Base-by-base conservation (phyloP, 2,329 filamentous ascomycete species). In the Salinomyces thailandicus region DNA sequence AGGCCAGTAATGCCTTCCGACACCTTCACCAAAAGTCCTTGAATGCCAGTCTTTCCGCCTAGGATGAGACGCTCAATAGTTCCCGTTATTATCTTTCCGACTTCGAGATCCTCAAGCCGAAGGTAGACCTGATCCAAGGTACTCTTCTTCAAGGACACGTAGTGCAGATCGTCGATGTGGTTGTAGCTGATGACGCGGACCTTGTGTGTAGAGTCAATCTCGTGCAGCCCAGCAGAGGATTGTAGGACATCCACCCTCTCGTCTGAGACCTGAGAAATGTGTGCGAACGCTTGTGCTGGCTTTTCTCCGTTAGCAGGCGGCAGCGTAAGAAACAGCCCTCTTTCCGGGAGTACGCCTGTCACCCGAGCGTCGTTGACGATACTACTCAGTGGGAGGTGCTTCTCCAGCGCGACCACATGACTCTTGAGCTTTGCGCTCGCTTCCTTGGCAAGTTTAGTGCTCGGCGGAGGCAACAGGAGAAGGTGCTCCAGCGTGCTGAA, bases 231-330 rank as follows among this genome's bases (percentile, higher is more conserved):
- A 13, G 77, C 78, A 3, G 76, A 69, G 45, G 85, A 76, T 11
- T 84, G 83, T 4, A 98, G 68, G 1, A 75, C 75, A 45, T 96
- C 91, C 36, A 95, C 73, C 58, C 91, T 93, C 48, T 81, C 80
- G 57, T 98, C 89, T 41, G 89, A 82, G 43, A 98, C 74, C 45
- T 84, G 77, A 1, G 91, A 98, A 46, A 98, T 93, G 59, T 98
- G 91, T 15, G 93, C 86, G 53, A 95, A 98, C 85, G 53, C 51
- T 9, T 31, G 39, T 5, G 33, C 17, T 26, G 22, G 9, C 6
- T 29, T 15, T 20, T 38, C n/a, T 3, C 33, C 31, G 5, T 26
- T 12, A 5, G 18, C 16, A n/a, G 16, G 30, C n/a, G 75, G 68
- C 17, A 89, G 62, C 47, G 83, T 75, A 12, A 87, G 70, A 52